Evolutionary conservation across 768 basidiomycete genomes (phyloP).

Genomic region (Mycena rebaudengoi): DNA sequence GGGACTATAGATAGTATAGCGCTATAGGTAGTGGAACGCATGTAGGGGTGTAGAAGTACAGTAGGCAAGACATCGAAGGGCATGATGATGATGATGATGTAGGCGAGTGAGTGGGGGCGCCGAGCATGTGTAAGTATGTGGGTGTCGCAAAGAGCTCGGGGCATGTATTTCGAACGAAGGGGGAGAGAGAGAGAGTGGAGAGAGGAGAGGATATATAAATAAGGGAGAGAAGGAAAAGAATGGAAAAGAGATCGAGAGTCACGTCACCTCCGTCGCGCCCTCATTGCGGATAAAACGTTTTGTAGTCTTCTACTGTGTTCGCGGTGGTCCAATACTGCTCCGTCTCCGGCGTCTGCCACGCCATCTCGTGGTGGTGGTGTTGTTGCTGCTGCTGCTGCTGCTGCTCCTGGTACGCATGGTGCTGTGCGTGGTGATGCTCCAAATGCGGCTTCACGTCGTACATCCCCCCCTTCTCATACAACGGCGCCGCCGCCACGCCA

Average conservation of each 20-base stretch:
- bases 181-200: neutral
- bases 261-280: neutral
- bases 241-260: neutral
- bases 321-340: neutral
- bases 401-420: conserved; percentile 24
- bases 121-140: neutral
- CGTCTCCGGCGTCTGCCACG: conserved; percentile 3
- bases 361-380: conserved; percentile 12
- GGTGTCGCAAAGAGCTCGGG: neutral
- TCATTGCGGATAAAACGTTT: conserved; percentile 20
- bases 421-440: conserved; percentile 24
- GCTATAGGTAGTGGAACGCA: conserved; percentile 1
- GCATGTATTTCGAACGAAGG: neutral
- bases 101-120: neutral
- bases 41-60: neutral
- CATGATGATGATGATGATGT: neutral
- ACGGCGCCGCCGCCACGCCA: conserved; percentile 27
- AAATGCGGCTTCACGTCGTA: conserved; percentile 41
- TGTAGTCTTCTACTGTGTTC: conserved; percentile 22
- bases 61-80: neutral
- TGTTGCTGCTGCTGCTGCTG: conserved; percentile 21
- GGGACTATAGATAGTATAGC: neutral
- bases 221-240: neutral
- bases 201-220: neutral
- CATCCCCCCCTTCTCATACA: conserved; percentile 34